Evolutionary conservation across 1,139 yeast species (phyloP).

Genomic region (Martiniozyma asiatica): DNA sequence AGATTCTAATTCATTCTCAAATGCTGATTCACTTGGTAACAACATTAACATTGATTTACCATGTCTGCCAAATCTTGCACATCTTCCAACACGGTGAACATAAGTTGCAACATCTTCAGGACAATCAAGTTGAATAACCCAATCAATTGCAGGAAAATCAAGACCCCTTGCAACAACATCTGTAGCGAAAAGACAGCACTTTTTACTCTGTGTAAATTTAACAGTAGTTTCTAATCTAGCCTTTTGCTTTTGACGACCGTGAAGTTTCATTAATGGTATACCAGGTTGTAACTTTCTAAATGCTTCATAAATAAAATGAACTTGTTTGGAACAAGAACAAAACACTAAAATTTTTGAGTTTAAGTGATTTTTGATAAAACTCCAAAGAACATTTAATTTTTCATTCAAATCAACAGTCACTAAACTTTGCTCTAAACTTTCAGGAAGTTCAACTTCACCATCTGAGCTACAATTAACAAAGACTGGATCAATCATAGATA

Average conservation of each 20-base stretch:
- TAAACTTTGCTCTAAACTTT: conserved; percentile 72
- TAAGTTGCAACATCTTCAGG: conserved; percentile 95
- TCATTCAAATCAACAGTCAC: conserved; percentile 62
- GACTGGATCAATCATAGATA: conserved; percentile 70
- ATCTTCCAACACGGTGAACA: conserved; percentile 92
- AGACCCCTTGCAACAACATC: conserved; percentile 96
- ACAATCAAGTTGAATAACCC: conserved; percentile 94
- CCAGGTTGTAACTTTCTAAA: conserved; percentile 94
- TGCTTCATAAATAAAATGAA: conserved; percentile 83
- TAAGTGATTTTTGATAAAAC: conserved; percentile 81
- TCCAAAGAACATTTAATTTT: conserved; percentile 76
- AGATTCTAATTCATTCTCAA: conserved; percentile 49
- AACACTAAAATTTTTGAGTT: conserved; percentile 80
- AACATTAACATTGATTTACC: conserved; percentile 82
- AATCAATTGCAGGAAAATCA: conserved; percentile 93
- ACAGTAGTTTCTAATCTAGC: conserved; percentile 83
- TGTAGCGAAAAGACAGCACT: conserved; percentile 86
- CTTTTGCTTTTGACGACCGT: conserved; percentile 92
- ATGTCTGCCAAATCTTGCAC: conserved; percentile 83
- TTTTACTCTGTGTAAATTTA: conserved; percentile 75
- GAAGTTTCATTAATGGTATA: conserved; percentile 78
- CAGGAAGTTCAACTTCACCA: conserved; percentile 57
- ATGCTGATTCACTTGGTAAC: conserved; percentile 73
- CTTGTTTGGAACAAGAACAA: conserved; percentile 88
- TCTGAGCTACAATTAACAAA: conserved; percentile 44